phyloP scores from a whole-genome alignment of 345 rosid species.

The Murraya paniculata region DNA sequence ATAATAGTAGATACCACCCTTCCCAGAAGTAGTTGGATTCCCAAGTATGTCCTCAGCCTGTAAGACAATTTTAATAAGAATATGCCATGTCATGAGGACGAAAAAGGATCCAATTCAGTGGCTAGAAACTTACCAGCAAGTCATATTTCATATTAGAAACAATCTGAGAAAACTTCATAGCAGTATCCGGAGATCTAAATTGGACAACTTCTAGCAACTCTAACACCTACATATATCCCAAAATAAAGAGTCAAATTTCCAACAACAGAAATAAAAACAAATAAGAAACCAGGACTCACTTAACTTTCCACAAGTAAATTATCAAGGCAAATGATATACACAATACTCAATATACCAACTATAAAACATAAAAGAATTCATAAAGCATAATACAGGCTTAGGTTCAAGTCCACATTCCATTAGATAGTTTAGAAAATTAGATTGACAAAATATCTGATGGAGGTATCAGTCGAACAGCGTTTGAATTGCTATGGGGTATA shows the following conservation, averaged over 20 bases:
- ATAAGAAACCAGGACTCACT: slow-evolving; percentile 14
- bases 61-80: slow-evolving; percentile 19
- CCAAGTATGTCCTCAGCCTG: slow-evolving; percentile 85
- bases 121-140: slow-evolving; percentile 53
- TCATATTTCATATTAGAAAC: slow-evolving; percentile 60
- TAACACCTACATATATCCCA: slow-evolving; percentile 53
- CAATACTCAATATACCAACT: not conserved
- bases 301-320: not conserved
- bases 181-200: slow-evolving; percentile 79
- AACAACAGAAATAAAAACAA: not conserved
- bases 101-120: not conserved
- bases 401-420: not conserved
- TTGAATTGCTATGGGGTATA: not conserved
- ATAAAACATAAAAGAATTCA: not conserved
- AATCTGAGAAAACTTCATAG: slow-evolving; percentile 64
- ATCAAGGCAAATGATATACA: slow-evolving; percentile 4
- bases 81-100: slow-evolving; percentile 6
- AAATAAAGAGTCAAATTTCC: slow-evolving; percentile 7
- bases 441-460: not conserved
- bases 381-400: slow-evolving; percentile 1
- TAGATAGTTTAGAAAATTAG: not conserved
- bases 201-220: slow-evolving; percentile 86
- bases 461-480: not conserved
- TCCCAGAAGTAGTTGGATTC: slow-evolving; percentile 62
- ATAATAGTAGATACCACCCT: slow-evolving; percentile 79